Evolutionary conservation across 2,329 filamentous ascomycete genomes (phyloP).

Genomic region (Pseudogymnoascus verrucosus): DNA sequence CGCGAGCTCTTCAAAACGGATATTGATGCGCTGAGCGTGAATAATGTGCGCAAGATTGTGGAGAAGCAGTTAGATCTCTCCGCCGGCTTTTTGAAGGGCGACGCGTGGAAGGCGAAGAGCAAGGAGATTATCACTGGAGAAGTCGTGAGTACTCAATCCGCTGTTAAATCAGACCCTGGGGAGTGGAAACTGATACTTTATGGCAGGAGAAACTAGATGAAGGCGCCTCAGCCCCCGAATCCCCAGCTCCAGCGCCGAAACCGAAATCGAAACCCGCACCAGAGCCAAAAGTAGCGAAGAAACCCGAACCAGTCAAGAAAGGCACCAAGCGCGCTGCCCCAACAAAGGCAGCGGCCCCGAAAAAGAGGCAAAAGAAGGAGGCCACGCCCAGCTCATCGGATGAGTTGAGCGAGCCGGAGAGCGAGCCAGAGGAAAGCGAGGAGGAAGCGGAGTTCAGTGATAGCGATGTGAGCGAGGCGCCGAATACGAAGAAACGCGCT

Average conservation of each 20-base stretch:
- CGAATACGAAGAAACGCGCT: constrained; percentile 12
- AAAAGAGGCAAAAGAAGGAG: constrained; percentile 26
- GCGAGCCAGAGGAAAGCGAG: neutral
- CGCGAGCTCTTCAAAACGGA: constrained; percentile 36
- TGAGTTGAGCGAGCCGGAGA: constrained; percentile 9
- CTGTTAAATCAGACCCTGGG: neutral
- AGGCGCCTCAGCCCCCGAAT: constrained; percentile 8
- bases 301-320: constrained; percentile 42
- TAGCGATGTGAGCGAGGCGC: constrained; percentile 11
- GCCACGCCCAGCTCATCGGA: constrained; percentile 15
- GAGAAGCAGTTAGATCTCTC: constrained; percentile 43
- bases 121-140: constrained; percentile 48
- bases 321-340: constrained; percentile 31
- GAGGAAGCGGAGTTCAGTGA: constrained; percentile 11
- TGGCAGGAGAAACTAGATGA: constrained; percentile 13
- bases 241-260: neutral
- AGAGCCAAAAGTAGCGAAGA: constrained; percentile 23
- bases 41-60: constrained; percentile 45
- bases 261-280: constrained; percentile 11
- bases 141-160: constrained; percentile 37
- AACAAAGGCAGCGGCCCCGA: constrained; percentile 33
- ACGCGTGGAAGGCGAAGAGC: constrained; percentile 50
- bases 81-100: constrained; percentile 41
- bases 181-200: constrained; percentile 12
- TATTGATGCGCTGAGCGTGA: constrained; percentile 45